Conservation (phyloP, 2,329 filamentous ascomycete genomes). For the Hortaea werneckii region DNA sequence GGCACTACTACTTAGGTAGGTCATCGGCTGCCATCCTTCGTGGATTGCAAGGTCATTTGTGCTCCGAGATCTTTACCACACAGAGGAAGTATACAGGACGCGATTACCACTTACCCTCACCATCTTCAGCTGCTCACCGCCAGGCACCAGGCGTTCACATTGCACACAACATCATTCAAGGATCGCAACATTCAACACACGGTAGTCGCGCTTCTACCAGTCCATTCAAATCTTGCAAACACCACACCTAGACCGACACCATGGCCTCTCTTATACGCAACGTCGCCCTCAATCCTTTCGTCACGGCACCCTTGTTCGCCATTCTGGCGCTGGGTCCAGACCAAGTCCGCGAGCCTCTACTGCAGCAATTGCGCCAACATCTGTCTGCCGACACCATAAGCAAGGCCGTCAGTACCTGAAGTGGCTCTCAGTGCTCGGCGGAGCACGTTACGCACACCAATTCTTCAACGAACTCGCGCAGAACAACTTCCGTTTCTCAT, state of each 20-base stretch:
- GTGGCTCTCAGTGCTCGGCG: slow-evolving; percentile 22
- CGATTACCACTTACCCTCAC: too few relatives aligned
- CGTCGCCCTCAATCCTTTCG: slow-evolving; percentile 15
- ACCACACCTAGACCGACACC: neutral
- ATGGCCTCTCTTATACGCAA: neutral
- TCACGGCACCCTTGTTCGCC: slow-evolving; percentile 21
- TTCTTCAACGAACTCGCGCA: slow-evolving; percentile 15
- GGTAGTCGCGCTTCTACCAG: too few relatives aligned
- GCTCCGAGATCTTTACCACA: too few relatives aligned
- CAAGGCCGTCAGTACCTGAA: slow-evolving; percentile 17
- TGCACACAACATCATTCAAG: too few relatives aligned
- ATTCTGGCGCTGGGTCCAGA: slow-evolving; percentile 21
- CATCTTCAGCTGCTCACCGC: too few relatives aligned
- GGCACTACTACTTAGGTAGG: too few relatives aligned
- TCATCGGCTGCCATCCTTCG: too few relatives aligned
- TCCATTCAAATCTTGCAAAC: neutral
- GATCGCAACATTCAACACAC: too few relatives aligned
- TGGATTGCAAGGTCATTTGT: too few relatives aligned
- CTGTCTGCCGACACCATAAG: slow-evolving; percentile 17
- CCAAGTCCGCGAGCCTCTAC: slow-evolving; percentile 18
- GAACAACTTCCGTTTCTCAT: slow-evolving; percentile 29
- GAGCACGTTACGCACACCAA: slow-evolving; percentile 15
- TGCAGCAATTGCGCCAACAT: slow-evolving; percentile 17
- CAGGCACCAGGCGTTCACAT: too few relatives aligned
- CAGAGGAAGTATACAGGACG: too few relatives aligned